Conservation (phyloP, 1,284 basidiomycete genomes). For the Lentinus polychrous region DNA sequence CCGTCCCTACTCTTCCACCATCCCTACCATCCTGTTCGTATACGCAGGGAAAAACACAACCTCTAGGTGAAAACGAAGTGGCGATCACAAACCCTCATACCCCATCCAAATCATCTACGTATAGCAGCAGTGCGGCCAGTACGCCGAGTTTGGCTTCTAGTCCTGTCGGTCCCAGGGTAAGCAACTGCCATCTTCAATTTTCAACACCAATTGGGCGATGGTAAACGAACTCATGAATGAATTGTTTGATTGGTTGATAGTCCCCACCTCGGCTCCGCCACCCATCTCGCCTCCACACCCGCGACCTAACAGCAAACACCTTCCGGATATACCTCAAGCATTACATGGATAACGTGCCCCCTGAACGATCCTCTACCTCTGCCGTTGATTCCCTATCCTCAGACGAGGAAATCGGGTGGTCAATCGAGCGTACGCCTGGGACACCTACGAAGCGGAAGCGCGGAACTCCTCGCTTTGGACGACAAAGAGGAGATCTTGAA, state of each 20-base stretch:
- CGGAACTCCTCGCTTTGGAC: neutral
- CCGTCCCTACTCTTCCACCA: slow-evolving; percentile 10
- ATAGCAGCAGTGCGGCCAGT: slow-evolving; percentile 11
- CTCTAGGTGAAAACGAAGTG: neutral
- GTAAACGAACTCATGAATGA: neutral
- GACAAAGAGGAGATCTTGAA: too few relatives aligned
- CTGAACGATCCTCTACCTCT: slow-evolving; percentile 2
- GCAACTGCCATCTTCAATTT: slow-evolving; percentile 1
- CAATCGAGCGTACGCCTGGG: slow-evolving; percentile 16
- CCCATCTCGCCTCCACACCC: slow-evolving; percentile 55
- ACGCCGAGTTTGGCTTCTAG: slow-evolving; percentile 11
- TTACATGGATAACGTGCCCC: slow-evolving; percentile 53
- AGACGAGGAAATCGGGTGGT: slow-evolving; percentile 10
- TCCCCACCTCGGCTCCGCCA: slow-evolving; percentile 52
- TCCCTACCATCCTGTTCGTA: too few relatives aligned
- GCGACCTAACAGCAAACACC: slow-evolving; percentile 58
- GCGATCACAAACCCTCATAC: slow-evolving; percentile 10
- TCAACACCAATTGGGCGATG: neutral
- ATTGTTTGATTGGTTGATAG: slow-evolving; percentile 17
- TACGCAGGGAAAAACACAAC: too few relatives aligned
- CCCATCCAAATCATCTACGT: slow-evolving; percentile 11
- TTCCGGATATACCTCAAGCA: slow-evolving; percentile 72
- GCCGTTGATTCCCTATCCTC: neutral
- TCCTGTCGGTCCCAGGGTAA: slow-evolving; percentile 11
- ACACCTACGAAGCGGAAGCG: slow-evolving; percentile 22